Percentiles rank a stretch among this genome's conserved stretches.
These are phyloP conservation scores for Sisymbrium irio DNA, from an alignment of 345 rosid species.

Conservation along the genomic window DNA sequence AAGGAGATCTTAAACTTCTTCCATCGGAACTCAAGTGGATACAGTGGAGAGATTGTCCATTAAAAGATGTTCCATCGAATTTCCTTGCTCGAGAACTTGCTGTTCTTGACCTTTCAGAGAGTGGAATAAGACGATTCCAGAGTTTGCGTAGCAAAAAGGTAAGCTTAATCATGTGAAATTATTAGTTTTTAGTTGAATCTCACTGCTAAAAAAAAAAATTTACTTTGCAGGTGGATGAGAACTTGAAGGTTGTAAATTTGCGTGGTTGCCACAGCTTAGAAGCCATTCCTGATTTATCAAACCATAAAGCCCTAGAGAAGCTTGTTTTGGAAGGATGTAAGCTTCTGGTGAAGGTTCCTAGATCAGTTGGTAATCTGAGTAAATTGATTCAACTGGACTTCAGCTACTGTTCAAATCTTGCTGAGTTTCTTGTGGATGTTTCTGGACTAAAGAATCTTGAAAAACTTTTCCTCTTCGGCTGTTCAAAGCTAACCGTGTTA, in stretches of 20 bases:
- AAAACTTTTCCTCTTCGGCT: conserved; percentile 34
- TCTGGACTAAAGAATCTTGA: conserved; percentile 31
- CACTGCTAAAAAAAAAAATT: background rate
- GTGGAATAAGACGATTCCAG: conserved; percentile 45
- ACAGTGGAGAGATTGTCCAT: conserved; percentile 61
- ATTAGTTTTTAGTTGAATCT: background rate
- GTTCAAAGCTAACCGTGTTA: conserved; percentile 25
- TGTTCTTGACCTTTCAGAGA: conserved; percentile 70
- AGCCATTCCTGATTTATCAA: conserved; percentile 35
- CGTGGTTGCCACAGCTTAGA: conserved; percentile 31
- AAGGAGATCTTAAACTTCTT: conserved; percentile 49
- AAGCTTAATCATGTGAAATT: background rate
- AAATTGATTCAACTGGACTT: conserved; percentile 25
- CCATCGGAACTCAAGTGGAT: conserved; percentile 63
- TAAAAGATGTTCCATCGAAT: conserved; percentile 45
- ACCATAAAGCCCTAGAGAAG: conserved; percentile 26
- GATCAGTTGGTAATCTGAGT: conserved; percentile 20
- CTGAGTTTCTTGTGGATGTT: conserved; percentile 34
- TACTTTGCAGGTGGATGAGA: conserved; percentile 18
- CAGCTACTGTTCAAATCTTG: conserved; percentile 17
- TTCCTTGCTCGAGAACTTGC: conserved; percentile 43
- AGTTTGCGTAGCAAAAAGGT: conserved; percentile 32
- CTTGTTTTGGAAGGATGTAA: conserved; percentile 30
- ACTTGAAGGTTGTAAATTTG: conserved; percentile 29
- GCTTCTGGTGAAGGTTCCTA: conserved; percentile 22